A percentile compares a stretch with the other conserved stretches of the same genome.
Conservation (phyloP, 1,284 basidiomycete genomes). For the Cutaneotrichosporon curvatum region DNA sequence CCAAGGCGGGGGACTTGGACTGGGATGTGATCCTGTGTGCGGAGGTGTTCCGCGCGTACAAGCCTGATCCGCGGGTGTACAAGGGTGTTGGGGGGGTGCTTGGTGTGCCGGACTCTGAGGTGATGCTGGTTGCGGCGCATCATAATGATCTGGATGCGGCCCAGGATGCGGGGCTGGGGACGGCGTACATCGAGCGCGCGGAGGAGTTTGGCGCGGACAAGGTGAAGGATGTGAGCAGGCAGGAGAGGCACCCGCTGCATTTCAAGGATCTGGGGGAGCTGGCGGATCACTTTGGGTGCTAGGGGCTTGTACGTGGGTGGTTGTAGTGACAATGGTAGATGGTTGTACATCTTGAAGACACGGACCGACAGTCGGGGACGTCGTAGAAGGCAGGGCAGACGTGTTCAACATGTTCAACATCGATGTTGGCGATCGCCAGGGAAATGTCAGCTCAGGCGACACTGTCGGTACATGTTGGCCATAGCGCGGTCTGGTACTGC, state of each 20-base stretch:
- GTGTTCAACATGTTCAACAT: too few species aligned
- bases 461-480: too few species aligned
- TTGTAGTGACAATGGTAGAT: too few species aligned
- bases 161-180: slow-evolving; percentile 7
- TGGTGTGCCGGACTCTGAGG: background rate
- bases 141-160: slow-evolving; percentile 13
- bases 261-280: slow-evolving; percentile 4
- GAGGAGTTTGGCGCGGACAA: slow-evolving; percentile 4
- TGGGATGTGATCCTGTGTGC: slow-evolving; percentile 12
- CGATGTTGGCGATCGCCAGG: too few species aligned
- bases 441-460: too few species aligned
- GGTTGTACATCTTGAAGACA: too few species aligned
- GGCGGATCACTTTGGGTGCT: slow-evolving; percentile 9
- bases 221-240: background rate
- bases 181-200: slow-evolving; percentile 12
- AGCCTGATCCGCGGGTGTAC: slow-evolving; percentile 8
- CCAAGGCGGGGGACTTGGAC: slow-evolving; percentile 8
- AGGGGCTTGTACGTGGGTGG: too few species aligned
- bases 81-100: slow-evolving; percentile 7
- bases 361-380: too few species aligned
- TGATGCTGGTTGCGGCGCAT: slow-evolving; percentile 15
- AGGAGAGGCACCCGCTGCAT: slow-evolving; percentile 8
- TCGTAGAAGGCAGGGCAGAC: too few species aligned
- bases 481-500: too few species aligned
- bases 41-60: slow-evolving; percentile 14